Evolutionary conservation across 306 rosid genomes (phyloP), one percentile per base, ranked within the genome.

Genomic region (Ormosia semicastrata): DNA sequence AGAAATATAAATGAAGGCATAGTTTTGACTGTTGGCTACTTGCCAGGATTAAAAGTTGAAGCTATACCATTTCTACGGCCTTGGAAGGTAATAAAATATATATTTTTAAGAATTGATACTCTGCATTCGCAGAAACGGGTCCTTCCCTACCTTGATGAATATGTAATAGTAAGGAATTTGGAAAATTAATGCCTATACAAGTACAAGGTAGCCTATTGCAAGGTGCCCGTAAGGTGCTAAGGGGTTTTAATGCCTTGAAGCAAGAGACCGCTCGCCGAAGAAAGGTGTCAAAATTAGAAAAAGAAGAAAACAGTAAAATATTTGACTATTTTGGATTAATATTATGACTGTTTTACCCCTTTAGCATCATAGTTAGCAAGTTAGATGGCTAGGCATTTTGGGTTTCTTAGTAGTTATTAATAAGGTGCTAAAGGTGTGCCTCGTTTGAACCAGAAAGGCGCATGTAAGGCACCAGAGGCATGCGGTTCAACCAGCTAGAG

Each of bases 21-120:
- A 36, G 84, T 92, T 76, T 59, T 94, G 88, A 87, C 91, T 1
- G 57, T 92, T 71, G 98, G 94, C 1, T 91, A 49, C 84, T 75
- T 94, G 32, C 98, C 97, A 2, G 97, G 97, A 77, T 71, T 92
- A 4, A 87, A 85, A 85, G 94, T 87, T 46, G 93, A 92, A 75
- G 92, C 84, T 34, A 77, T 92, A 76, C 93, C 98, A 0, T 69
- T 94, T 62, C 34, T 77, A 29, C 82, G 82, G 1, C 75, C 81
- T 0, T 3, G 41, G 2, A 75, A 67, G 91, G 98, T 89, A 79
- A 76, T 47, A 10, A 37, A 59, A 15, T 44, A 39, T 70, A 17
- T 47, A 1, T 8, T 41, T 68, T 47, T 36, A 13, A 71, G 63
- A 34, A 5, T 76, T 33, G 58, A 41, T 71, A 65, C 58, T 65